These are phyloP conservation scores for Hordeum marinum DNA, from an alignment of 176 grass and related monocot genomes.

Conservation along the genomic window DNA sequence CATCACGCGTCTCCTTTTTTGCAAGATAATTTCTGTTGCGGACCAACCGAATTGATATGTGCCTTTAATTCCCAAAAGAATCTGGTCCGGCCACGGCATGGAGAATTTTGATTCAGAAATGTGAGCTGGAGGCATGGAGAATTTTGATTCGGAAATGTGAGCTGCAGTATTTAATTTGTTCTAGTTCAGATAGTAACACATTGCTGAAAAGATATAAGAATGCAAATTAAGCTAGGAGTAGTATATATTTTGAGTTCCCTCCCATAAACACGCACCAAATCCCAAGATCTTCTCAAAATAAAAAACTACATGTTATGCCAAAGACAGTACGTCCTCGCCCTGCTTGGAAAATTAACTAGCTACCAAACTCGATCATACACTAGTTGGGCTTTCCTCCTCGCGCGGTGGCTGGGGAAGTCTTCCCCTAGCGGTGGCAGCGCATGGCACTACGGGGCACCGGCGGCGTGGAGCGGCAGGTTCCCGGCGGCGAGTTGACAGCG, in stretches of 20 bases:
- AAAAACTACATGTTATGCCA: neutral
- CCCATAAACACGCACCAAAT: neutral
- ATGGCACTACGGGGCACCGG: too few relatives aligned
- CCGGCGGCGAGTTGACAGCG: too few relatives aligned
- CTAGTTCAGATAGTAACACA: neutral
- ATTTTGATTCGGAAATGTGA: neutral
- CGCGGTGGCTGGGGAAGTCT: too few relatives aligned
- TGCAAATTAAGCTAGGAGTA: neutral
- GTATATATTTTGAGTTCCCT: neutral
- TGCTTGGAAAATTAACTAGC: neutral
- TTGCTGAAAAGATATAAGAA: neutral
- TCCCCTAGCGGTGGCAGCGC: too few relatives aligned
- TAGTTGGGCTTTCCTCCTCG: neutral
- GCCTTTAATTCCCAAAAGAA: neutral
- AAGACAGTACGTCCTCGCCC: neutral
- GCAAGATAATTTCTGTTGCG: conserved; percentile 7
- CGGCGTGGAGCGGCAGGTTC: too few relatives aligned
- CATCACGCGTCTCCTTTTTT: neutral
- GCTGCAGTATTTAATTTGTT: neutral
- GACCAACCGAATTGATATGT: conserved; percentile 7
- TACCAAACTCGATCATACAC: neutral
- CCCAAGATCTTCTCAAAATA: neutral
- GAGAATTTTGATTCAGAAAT: neutral
- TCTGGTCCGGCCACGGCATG: neutral
- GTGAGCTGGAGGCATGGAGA: neutral